phyloP scores from a whole-genome alignment of 1,139 yeast genomes.

The Pichia inconspicua region DNA sequence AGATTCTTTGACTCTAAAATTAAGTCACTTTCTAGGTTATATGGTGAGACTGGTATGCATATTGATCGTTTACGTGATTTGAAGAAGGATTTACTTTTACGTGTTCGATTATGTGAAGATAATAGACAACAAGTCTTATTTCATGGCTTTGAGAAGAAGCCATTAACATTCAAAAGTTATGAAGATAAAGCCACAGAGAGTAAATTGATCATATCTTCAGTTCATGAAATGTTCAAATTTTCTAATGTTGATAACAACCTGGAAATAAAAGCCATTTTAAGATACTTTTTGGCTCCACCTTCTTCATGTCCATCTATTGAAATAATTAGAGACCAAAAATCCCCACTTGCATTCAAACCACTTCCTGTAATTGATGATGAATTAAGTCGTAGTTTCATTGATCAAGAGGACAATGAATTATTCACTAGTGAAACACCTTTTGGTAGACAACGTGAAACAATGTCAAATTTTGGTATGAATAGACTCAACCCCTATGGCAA shows the following conservation, averaged over 20 bases:
- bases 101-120: conserved; percentile 4
- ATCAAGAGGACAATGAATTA: not conserved
- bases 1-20: conserved; percentile 6
- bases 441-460: not conserved
- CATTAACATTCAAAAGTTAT: not conserved
- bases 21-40: conserved; percentile 1
- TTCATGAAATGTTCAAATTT: conserved; percentile 10
- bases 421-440: not conserved
- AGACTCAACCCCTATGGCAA: conserved; percentile 3
- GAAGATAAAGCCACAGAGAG: conserved; percentile 1
- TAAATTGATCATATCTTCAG: conserved; percentile 9
- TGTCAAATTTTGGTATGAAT: not conserved
- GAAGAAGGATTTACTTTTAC: conserved; percentile 5
- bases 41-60: conserved; percentile 10
- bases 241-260: not conserved
- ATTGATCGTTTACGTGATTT: conserved; percentile 2
- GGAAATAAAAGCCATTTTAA: not conserved
- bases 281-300: not conserved
- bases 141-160: not conserved
- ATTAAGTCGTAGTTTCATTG: not conserved
- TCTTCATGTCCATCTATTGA: not conserved
- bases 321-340: not conserved
- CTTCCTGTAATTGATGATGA: not conserved
- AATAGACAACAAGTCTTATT: conserved; percentile 3
- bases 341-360: not conserved